These are phyloP conservation scores for Xerocomellus dryophilus DNA, from an alignment of 768 basidiomycete species.

Conservation along the genomic window DNA sequence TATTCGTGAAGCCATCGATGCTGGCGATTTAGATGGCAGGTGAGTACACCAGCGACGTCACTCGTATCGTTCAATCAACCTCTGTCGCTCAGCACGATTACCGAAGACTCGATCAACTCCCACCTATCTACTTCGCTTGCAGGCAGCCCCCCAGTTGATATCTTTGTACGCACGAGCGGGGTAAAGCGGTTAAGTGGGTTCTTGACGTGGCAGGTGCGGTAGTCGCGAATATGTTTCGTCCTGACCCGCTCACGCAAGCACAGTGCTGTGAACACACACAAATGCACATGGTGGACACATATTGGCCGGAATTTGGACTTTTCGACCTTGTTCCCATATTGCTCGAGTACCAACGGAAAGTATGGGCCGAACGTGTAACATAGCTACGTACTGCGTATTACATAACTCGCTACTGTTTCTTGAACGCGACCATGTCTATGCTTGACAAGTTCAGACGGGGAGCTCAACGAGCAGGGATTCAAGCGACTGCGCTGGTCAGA, in stretches of 20 bases:
- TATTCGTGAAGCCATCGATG: conserved; percentile 34
- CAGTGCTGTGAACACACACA: conserved; percentile 83
- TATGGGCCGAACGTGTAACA: conserved; percentile 41
- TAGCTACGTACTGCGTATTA: not conserved
- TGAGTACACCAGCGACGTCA: conserved; percentile 5
- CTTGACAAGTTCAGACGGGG: conserved; percentile 79
- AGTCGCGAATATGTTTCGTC: not conserved
- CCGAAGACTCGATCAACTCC: conserved; percentile 63
- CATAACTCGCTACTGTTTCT: not conserved
- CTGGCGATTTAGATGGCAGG: conserved; percentile 30
- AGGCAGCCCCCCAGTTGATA: conserved; percentile 79
- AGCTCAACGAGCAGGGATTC: conserved; percentile 77
- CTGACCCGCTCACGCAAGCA: not conserved
- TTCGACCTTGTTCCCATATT: conserved; percentile 84
- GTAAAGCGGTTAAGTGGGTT: conserved; percentile 67
- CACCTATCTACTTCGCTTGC: conserved; percentile 63
- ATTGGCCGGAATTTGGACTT: conserved; percentile 93
- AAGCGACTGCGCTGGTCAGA: conserved; percentile 73
- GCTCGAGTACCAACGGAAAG: conserved; percentile 80
- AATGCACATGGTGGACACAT: conserved; percentile 77
- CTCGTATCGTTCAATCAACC: not conserved
- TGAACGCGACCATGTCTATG: conserved; percentile 45
- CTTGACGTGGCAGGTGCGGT: conserved; percentile 89
- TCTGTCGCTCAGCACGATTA: conserved; percentile 42
- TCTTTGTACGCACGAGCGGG: conserved; percentile 88